Percentiles rank a stretch among this genome's conserved stretches.
Evolutionary conservation across 2,329 filamentous ascomycete genomes (phyloP).

Genomic region (Didymella exigua): DNA sequence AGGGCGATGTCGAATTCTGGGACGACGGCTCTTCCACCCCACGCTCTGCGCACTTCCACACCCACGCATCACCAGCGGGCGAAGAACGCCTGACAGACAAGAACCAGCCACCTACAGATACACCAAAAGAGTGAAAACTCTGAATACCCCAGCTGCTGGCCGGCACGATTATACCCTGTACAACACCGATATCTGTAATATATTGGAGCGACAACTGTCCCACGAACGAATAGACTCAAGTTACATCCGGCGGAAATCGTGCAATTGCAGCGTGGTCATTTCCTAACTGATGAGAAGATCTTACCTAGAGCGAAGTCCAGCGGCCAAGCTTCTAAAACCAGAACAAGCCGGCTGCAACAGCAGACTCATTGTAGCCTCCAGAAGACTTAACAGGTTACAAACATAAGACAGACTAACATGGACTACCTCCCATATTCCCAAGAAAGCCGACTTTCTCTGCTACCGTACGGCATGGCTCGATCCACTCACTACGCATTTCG

Average conservation of each 20-base stretch:
- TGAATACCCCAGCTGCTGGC: constrained; percentile 1
- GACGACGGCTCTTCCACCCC: constrained; percentile 65
- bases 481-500: neutral
- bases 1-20: constrained; percentile 94
- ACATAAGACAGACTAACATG: neutral
- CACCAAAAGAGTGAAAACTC: constrained; percentile 17
- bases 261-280: neutral
- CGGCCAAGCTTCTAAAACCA: neutral
- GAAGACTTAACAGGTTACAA: neutral
- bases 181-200: constrained; percentile 13
- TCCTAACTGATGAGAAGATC: too few relatives aligned
- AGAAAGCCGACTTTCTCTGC: neutral
- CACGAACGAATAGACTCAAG: constrained; percentile 7
- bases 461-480: neutral
- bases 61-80: constrained; percentile 34
- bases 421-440: neutral
- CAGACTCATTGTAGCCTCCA: neutral
- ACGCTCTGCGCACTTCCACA: constrained; percentile 43
- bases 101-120: constrained; percentile 21
- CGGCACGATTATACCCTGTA: constrained; percentile 18
- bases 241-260: neutral
- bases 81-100: constrained; percentile 29
- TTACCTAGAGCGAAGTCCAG: neutral
- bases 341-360: neutral
- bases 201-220: constrained; percentile 2